Percentiles rank a stretch among this genome's conserved stretches.
Conservation (phyloP, 148 eudicot genomes). For the Amaranthus palmeri region DNA sequence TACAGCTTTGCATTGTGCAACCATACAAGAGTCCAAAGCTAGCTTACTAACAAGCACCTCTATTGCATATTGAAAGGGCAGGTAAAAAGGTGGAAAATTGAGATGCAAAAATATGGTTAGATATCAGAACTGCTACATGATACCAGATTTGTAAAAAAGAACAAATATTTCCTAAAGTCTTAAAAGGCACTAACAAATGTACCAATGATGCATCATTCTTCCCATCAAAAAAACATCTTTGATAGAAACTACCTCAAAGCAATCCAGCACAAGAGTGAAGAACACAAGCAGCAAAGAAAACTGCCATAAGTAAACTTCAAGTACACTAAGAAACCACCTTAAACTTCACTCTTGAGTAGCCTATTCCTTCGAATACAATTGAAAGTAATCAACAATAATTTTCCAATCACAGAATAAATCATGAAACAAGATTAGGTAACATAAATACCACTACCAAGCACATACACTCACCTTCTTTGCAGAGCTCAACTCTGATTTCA, state of each 20-base stretch:
- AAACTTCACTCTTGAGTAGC: not conserved
- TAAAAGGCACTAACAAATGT: not conserved
- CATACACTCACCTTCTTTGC: constrained; percentile 49
- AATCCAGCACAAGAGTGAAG: not conserved
- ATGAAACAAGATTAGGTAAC: not conserved
- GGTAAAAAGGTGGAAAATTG: not conserved
- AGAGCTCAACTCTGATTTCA: constrained; percentile 50
- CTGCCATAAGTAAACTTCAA: not conserved
- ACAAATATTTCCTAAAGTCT: not conserved
- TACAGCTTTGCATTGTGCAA: not conserved
- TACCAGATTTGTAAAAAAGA: not conserved
- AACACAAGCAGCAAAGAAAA: not conserved
- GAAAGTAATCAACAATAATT: not conserved
- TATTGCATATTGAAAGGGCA: not conserved
- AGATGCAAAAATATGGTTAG: not conserved
- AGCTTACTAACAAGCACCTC: not conserved
- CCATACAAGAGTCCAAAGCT: not conserved
- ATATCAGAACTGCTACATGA: not conserved
- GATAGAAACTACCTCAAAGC: not conserved
- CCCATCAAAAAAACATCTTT: not conserved
- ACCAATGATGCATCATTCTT: not conserved
- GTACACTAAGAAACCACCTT: not conserved
- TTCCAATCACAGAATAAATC: not conserved
- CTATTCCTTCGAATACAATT: not conserved
- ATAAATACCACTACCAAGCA: not conserved